Conservation (phyloP, 331 rosid genomes). For the Quercus phellos region DNA sequence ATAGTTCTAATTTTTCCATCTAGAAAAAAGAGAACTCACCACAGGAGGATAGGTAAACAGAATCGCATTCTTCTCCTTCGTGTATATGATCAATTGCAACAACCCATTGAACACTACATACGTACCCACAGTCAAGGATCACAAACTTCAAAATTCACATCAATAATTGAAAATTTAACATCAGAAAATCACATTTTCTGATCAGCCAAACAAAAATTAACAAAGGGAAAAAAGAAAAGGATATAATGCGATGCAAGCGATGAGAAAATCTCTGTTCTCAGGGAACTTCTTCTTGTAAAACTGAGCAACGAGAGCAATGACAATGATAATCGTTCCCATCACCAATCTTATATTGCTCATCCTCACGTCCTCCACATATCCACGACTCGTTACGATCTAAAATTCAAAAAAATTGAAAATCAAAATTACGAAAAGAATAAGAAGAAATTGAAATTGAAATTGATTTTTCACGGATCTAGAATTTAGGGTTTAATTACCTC, state of each 20-base stretch:
- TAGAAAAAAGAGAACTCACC: constrained; percentile 36
- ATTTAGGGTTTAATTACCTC: constrained; percentile 48
- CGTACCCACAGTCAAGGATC: constrained; percentile 66
- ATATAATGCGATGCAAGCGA: constrained; percentile 79
- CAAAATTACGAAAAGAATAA: too few relatives aligned
- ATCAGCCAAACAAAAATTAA: not conserved
- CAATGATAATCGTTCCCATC: constrained; percentile 60
- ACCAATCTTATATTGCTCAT: constrained; percentile 68
- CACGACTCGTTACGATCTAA: constrained; percentile 67
- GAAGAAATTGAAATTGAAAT: not conserved
- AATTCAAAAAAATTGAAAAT: not conserved
- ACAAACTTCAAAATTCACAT: not conserved
- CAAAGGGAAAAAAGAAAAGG: constrained; percentile 12
- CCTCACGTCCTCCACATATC: constrained; percentile 80
- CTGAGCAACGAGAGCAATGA: constrained; percentile 82
- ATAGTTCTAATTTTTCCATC: not conserved
- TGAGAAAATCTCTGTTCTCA: constrained; percentile 76
- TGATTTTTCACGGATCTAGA: not conserved
- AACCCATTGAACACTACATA: constrained; percentile 73
- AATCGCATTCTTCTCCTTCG: constrained; percentile 89
- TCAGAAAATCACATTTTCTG: not conserved
- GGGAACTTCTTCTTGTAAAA: constrained; percentile 94
- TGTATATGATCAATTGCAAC: constrained; percentile 78
- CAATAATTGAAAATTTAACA: too few relatives aligned
- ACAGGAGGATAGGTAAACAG: constrained; percentile 83